Conservation (phyloP, 2,329 filamentous ascomycete species). For the Cadophora malorum region DNA sequence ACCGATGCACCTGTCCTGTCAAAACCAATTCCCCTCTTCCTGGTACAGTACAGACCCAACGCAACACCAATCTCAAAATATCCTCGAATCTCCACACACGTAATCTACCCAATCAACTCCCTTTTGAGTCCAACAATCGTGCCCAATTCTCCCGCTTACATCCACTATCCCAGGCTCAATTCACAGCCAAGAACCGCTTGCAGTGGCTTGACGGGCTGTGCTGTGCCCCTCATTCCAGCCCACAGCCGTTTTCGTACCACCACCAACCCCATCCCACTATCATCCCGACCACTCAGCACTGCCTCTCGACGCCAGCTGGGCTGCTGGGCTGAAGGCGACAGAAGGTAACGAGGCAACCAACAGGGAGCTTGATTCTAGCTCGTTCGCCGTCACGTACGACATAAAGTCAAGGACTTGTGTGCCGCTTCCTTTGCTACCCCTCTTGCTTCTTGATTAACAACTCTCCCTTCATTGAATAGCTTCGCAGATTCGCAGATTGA, state of each 20-base stretch:
- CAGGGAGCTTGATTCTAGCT: constrained; percentile 16
- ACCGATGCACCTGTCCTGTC: background rate
- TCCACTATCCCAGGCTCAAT: constrained; percentile 3
- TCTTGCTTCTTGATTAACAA: constrained; percentile 21
- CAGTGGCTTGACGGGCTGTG: constrained; percentile 26
- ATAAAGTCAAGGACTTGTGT: constrained; percentile 6
- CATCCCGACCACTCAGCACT: constrained; percentile 27
- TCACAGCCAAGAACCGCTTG: constrained; percentile 28
- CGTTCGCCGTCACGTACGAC: constrained; percentile 25
- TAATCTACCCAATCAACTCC: constrained; percentile 2
- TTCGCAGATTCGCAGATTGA: constrained; percentile 18
- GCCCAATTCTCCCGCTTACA: background rate
- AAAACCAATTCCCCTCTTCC: background rate
- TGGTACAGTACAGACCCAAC: background rate
- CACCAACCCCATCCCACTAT: background rate
- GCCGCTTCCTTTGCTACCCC: constrained; percentile 23
- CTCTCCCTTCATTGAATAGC: background rate
- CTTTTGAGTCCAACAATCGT: constrained; percentile 3
- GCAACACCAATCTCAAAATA: constrained; percentile 5
- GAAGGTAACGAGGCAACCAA: background rate
- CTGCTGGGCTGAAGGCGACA: constrained; percentile 19
- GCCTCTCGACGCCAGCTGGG: constrained; percentile 24
- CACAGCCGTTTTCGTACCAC: background rate
- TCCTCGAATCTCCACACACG: background rate
- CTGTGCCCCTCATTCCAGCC: constrained; percentile 7